These are phyloP conservation scores for Leccinum solheimii DNA, from an alignment of 1,284 basidiomycete genomes.

Conservation along the genomic window DNA sequence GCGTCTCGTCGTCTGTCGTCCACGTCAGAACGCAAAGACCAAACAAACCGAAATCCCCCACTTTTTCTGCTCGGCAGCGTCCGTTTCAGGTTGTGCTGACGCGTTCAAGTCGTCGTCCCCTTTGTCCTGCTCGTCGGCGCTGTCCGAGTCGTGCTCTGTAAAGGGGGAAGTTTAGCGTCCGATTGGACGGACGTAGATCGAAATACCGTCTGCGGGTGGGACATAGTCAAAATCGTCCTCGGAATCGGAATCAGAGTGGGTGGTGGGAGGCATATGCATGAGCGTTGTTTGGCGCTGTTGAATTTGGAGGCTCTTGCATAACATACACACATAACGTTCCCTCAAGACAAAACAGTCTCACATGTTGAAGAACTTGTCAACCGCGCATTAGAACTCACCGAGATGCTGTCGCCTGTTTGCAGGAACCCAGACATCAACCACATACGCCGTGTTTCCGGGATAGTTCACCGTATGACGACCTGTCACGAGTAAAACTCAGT, in stretches of 20 bases:
- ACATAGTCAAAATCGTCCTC: conserved; percentile 69
- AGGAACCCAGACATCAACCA: conserved; percentile 38
- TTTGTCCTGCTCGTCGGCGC: conserved; percentile 37
- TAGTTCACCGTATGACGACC: neutral
- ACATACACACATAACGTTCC: conserved; percentile 18
- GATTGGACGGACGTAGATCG: neutral
- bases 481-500: neutral
- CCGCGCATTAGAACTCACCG: too few relatives aligned
- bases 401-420: conserved; percentile 48
- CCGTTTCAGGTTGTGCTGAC: conserved; percentile 24
- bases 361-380: neutral
- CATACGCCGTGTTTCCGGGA: neutral
- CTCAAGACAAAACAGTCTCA: neutral
- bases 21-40: conserved; percentile 2
- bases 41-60: conserved; percentile 21
- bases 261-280: conserved; percentile 15
- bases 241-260: conserved; percentile 47
- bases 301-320: conserved; percentile 22
- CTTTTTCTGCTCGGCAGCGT: conserved; percentile 46
- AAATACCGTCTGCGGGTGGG: conserved; percentile 45
- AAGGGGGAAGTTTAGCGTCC: neutral
- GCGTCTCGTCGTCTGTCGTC: conserved; percentile 39
- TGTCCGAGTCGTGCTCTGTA: conserved; percentile 39
- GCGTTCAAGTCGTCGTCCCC: conserved; percentile 8
- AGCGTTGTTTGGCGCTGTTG: conserved; percentile 30